phyloP scores from a whole-genome alignment of 176 grass and related monocot species.

The Triticum aestivum region DNA sequence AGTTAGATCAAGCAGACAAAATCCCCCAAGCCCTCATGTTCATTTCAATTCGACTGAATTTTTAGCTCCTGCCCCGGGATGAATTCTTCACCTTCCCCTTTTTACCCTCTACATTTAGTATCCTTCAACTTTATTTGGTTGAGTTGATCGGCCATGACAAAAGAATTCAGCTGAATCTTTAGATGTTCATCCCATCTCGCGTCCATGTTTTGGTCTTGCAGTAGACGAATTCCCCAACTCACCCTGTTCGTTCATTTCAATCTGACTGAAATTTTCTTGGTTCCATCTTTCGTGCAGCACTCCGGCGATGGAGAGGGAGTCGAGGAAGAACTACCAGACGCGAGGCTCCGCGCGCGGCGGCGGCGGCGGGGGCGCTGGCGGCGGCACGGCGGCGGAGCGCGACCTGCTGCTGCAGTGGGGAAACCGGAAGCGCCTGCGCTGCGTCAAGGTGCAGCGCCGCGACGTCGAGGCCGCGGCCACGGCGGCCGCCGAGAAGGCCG shows the following conservation, averaged over 20 bases:
- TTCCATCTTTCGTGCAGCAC: not conserved
- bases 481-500: constrained; percentile 47
- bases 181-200: not conserved
- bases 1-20: not conserved
- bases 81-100: not conserved
- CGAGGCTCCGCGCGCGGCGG: constrained; percentile 53
- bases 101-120: not conserved
- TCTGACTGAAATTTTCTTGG: not conserved
- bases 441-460: constrained; percentile 78
- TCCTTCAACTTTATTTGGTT: not conserved
- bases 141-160: not conserved
- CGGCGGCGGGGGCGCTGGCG: constrained; percentile 16
- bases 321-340: constrained; percentile 83
- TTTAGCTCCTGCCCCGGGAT: not conserved
- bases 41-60: not conserved
- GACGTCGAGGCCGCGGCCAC: constrained; percentile 55
- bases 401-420: constrained; percentile 88
- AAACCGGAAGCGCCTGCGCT: constrained; percentile 78
- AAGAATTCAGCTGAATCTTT: not conserved
- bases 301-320: constrained; percentile 64
- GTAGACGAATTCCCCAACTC: not conserved
- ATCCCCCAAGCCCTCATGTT: not conserved
- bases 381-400: constrained; percentile 43
- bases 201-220: not conserved
- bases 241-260: not conserved